These are phyloP conservation scores for Spergularia marina DNA, from an alignment of 148 eudicot genomes.

Conservation along the genomic window DNA sequence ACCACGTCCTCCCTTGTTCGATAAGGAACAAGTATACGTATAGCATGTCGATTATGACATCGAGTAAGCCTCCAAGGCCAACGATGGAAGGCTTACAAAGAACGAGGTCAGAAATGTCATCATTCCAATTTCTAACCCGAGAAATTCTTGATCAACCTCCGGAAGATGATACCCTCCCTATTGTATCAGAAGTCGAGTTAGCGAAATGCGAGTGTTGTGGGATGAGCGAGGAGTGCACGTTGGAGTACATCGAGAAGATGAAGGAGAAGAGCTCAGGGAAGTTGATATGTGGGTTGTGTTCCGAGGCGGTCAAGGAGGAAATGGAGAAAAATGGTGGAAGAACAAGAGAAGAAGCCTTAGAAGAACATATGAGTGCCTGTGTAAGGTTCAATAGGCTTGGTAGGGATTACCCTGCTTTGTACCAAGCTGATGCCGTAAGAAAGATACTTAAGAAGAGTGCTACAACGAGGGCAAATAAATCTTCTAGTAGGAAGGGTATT, in stretches of 20 bases:
- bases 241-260: conserved; percentile 40
- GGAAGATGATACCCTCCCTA: conserved; percentile 17
- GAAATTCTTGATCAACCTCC: not conserved
- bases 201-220: conserved; percentile 85
- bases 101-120: conserved; percentile 44
- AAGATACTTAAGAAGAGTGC: conserved; percentile 42
- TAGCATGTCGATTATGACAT: not conserved
- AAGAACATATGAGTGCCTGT: conserved; percentile 52
- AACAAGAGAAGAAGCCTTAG: conserved; percentile 42
- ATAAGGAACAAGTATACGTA: too few relatives aligned
- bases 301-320: conserved; percentile 68
- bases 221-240: conserved; percentile 64
- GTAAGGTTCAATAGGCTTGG: conserved; percentile 52
- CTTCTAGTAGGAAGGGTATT: conserved; percentile 5
- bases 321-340: conserved; percentile 59
- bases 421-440: conserved; percentile 55
- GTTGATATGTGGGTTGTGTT: conserved; percentile 60
- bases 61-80: conserved; percentile 10
- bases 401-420: conserved; percentile 50
- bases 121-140: conserved; percentile 31
- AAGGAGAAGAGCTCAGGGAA: conserved; percentile 39
- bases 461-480: not conserved
- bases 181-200: conserved; percentile 49
- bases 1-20: too few relatives aligned
- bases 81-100: conserved; percentile 40